These are phyloP conservation scores for Marsdenia floribunda DNA, from an alignment of 257 asterid species.

Conservation along the genomic window DNA sequence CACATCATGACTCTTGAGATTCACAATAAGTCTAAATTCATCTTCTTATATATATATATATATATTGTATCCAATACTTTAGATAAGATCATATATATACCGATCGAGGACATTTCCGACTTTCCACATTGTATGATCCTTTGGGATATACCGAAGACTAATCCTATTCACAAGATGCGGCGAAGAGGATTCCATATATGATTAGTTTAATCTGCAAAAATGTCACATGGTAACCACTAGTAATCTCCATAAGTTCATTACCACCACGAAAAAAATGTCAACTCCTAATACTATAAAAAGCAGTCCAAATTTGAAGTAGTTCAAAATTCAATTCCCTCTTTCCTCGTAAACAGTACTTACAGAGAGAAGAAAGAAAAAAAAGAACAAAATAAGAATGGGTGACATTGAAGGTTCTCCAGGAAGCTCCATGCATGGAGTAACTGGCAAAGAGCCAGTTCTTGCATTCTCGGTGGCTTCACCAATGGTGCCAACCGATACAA, in stretches of 20 bases:
- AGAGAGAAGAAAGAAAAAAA: neutral
- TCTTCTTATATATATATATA: too few relatives aligned
- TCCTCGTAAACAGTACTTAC: too few relatives aligned
- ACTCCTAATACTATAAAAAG: constrained; percentile 6
- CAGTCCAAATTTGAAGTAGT: neutral
- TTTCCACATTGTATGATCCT: neutral
- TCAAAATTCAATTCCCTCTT: too few relatives aligned
- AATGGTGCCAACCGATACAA: constrained; percentile 36
- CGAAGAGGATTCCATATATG: neutral
- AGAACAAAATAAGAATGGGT: constrained; percentile 10
- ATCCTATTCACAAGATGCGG: constrained; percentile 2
- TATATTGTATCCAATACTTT: too few relatives aligned
- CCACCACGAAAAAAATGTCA: neutral
- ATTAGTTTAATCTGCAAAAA: neutral
- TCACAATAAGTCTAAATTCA: too few relatives aligned
- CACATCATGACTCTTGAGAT: too few relatives aligned
- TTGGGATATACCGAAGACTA: neutral
- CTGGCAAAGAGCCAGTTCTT: constrained; percentile 51
- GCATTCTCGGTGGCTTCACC: constrained; percentile 44
- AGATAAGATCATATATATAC: too few relatives aligned
- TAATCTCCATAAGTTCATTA: constrained; percentile 7
- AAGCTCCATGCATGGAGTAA: constrained; percentile 68
- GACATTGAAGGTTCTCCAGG: constrained; percentile 32
- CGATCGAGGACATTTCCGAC: neutral
- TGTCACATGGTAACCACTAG: constrained; percentile 2